Base-by-base conservation (phyloP, 139 green algal genomes). In the Closterium sp. region DNA sequence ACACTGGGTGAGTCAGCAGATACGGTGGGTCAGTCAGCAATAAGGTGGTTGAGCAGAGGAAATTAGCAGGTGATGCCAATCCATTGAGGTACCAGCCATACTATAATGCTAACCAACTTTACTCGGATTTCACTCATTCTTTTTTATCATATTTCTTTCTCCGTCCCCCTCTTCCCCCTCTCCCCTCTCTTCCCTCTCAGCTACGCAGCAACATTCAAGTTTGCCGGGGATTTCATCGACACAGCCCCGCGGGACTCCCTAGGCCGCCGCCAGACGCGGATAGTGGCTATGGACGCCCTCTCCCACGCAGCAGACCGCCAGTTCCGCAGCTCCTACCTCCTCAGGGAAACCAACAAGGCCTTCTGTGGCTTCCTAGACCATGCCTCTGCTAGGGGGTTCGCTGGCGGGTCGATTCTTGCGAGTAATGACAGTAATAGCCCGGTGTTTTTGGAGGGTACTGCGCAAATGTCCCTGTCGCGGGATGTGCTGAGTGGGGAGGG, bases 261-360 rank as follows among this genome's bases (percentile, higher is more conserved):
- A 32, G 91, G 91, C 31, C 70, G 91, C 38, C 87, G 88, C 27
- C 30, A 34, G 7, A 93, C 87, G 88, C 17, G n/a, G 31, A 27
- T 93, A 38, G 91, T 93, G 19, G 91, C 91, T 28, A 93, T 93
- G 24, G 91, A 93, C 45, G 91, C 91, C 19, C 45, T 93, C 5
- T 9, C 50, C 30, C 22, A 88, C 84, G 89, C 89, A 10, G 38
- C 22, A 73, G 11, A 70, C 22, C 89, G 89, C 29, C 89, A 91
- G 31, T 91, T 70, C 84, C 50, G 13, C 50, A 73, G 50, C 50
- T 73, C 50, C 1, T 22, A 27, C 10, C 50, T 73, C 13, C 45
- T 70, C 9, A 91, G 89, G 6, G 89, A 91, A 30, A 30, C 62
- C 21, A 91, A 91, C 89, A 91, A 91, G 79, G 89, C 89, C 38